A percentile compares a stretch with the other conserved stretches of the same genome.
phyloP scores from a whole-genome alignment of 2,329 filamentous ascomycete genomes.

The Alternaria incomplexa region DNA sequence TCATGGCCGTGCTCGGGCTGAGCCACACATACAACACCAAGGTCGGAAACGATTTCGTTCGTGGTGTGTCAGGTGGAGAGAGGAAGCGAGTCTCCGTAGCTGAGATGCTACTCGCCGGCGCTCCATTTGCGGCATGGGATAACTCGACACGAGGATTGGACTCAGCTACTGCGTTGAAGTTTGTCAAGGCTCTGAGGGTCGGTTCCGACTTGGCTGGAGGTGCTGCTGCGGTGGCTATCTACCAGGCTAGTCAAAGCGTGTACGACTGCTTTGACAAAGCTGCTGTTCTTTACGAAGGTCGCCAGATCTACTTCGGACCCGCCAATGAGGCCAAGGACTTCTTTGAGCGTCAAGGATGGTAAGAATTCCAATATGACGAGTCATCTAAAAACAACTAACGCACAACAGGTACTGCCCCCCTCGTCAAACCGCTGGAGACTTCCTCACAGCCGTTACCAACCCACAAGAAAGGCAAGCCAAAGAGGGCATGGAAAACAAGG shows the following conservation, averaged over 20 bases:
- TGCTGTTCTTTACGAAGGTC: conserved; percentile 75
- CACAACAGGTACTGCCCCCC: conserved; percentile 59
- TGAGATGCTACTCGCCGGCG: conserved; percentile 55
- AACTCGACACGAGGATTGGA: conserved; percentile 52
- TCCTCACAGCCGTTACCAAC: conserved; percentile 74
- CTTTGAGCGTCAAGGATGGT: conserved; percentile 73
- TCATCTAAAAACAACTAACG: background rate
- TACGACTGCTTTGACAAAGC: conserved; percentile 76
- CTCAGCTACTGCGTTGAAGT: conserved; percentile 63
- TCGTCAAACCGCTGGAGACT: conserved; percentile 75
- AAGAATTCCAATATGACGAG: background rate
- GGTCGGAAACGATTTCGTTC: conserved; percentile 64
- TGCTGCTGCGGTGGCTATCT: conserved; percentile 64
- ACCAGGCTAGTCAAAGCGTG: conserved; percentile 58
- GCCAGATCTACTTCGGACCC: conserved; percentile 77
- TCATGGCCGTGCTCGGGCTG: conserved; percentile 62
- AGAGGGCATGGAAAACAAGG: conserved; percentile 52
- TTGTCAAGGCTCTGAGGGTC: conserved; percentile 60
- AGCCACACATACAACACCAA: conserved; percentile 63
- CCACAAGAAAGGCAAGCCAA: conserved; percentile 51
- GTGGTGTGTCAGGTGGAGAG: conserved; percentile 67
- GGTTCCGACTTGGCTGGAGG: conserved; percentile 58
- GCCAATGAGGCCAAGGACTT: conserved; percentile 65
- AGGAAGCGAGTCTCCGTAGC: conserved; percentile 67
- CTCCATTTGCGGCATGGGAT: conserved; percentile 53